Base-by-base conservation (phyloP, 2,329 filamentous ascomycete genomes). In the Ophiostoma piceae region DNA sequence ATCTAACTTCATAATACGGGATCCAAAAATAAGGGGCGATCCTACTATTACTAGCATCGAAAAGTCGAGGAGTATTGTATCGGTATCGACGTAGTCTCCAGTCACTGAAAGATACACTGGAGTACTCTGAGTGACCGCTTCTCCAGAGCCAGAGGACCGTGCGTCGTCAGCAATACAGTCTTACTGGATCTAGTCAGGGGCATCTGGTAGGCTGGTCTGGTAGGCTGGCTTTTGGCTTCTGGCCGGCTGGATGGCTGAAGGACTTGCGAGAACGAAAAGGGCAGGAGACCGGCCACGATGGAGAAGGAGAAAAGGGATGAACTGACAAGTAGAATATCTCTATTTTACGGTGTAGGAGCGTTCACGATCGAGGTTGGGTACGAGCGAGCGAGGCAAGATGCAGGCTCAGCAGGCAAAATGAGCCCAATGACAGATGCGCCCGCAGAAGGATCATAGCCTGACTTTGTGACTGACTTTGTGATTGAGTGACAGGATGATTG, bases 81-180 rank as follows among this genome's bases (percentile, higher is more conserved):
- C 14, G 57, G 57, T 35, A 62, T 62, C 19, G 60, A 37, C 29
- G 32, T 22, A 6, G 39, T 41, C 12, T 11, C 12, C 12, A 6
- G 39, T 41, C 12, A 41, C 12, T 41, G 39, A 11, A 41, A 11
- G 8, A 41, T 41, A 41, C 12, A 14, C 12, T 14, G 2, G 39
- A 41, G 39, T 12, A 41, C 19, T 35, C 11, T 16, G 3, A 60
- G 57, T 57, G 51, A 57, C 51, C 16, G 32, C 32, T 19, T 39
- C 19, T 39, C 35, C 7, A 35, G 35, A 35, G 35, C 35, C 32
- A 68, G 62, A 67, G 41, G 67, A 14, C 69, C 69, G 69, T 71
- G 69, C 69, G 64, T 68, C 39, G 67, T 68, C 69, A 67, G 67
- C 69, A 60, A 68, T 54, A 66, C 51, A 69, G 22, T 51, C 19